phyloP scores from a whole-genome alignment of 306 rosid species.

The Gastrolobium villosum region DNA sequence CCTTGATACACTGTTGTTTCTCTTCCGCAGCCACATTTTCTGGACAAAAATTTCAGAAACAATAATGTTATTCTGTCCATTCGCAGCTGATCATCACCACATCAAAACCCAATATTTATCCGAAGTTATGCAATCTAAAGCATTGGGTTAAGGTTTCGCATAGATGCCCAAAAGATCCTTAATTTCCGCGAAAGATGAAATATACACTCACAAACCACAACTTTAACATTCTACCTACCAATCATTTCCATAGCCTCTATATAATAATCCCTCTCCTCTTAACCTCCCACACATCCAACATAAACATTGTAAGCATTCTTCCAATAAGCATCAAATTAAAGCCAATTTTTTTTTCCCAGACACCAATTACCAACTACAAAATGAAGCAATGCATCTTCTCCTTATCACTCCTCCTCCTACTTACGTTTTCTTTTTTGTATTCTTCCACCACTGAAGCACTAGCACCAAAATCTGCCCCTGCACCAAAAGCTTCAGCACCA shows the following conservation, averaged over 20 bases:
- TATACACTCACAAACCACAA: constrained; percentile 28
- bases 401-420: constrained; percentile 31
- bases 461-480: too few relatives aligned
- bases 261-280: constrained; percentile 29
- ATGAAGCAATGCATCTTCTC: constrained; percentile 45
- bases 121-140: neutral
- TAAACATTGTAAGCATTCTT: neutral
- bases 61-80: neutral
- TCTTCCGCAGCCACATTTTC: too few relatives aligned
- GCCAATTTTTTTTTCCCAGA: neutral
- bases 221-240: constrained; percentile 37
- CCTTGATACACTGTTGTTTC: too few relatives aligned
- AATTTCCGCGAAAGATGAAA: constrained; percentile 29
- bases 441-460: constrained; percentile 33
- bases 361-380: neutral
- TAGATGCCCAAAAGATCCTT: constrained; percentile 24
- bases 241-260: constrained; percentile 17
- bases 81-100: neutral
- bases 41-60: neutral
- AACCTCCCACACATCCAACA: constrained; percentile 22
- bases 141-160: neutral
- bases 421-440: constrained; percentile 18
- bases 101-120: neutral
- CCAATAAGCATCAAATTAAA: constrained; percentile 3
- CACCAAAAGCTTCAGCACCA: constrained; percentile 43